Percentiles rank a stretch among this genome's conserved stretches.
Conservation (phyloP, 2,329 filamentous ascomycete genomes). For the Fusarium sp. region DNA sequence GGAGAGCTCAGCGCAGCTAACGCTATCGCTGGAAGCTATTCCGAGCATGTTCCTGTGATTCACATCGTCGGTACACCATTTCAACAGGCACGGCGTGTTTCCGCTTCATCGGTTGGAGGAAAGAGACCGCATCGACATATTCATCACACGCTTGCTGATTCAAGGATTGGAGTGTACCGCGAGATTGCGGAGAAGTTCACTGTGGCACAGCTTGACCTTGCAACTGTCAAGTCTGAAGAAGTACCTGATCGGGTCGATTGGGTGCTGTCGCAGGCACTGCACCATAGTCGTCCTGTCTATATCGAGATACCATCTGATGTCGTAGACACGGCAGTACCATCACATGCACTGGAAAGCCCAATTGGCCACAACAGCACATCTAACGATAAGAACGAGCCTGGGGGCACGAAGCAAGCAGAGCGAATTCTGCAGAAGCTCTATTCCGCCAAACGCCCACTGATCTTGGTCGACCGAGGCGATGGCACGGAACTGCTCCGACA, state of each 20-base stretch:
- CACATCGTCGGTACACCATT: conserved; percentile 28
- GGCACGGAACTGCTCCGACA: neutral
- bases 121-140: conserved; percentile 3
- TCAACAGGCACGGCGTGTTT: neutral
- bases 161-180: conserved; percentile 1
- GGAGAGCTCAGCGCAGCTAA: conserved; percentile 26
- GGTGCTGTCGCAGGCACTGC: neutral
- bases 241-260: neutral
- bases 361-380: neutral
- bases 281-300: conserved; percentile 10
- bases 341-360: neutral
- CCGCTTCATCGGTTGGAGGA: accelerated
- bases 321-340: neutral
- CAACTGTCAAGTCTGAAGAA: neutral
- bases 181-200: conserved; percentile 25
- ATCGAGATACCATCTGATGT: conserved; percentile 20
- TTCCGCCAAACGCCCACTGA: neutral
- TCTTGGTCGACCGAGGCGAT: neutral
- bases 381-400: neutral
- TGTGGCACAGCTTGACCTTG: conserved; percentile 17
- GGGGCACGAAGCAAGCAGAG: too few species aligned
- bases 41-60: conserved; percentile 14
- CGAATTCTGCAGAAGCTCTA: neutral
- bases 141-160: conserved; percentile 20
- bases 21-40: conserved; percentile 25